phyloP scores from a whole-genome alignment of 441 rosid species.

The Dalechampia spathulata region DNA sequence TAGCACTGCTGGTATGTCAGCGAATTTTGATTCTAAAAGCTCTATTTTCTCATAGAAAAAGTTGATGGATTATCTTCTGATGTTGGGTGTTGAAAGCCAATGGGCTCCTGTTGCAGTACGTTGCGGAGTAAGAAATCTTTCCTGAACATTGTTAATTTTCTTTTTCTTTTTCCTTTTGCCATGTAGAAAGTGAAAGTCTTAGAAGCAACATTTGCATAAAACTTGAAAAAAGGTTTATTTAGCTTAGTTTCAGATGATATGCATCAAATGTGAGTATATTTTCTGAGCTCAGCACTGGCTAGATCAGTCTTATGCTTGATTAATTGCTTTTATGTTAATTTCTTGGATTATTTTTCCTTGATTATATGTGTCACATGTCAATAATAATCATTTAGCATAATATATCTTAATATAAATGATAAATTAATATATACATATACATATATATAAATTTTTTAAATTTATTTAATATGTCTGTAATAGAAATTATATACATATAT shows the following conservation, averaged over 20 bases:
- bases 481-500: too few relatives aligned
- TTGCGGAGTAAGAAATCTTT: slow-evolving; percentile 53
- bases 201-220: slow-evolving; percentile 1
- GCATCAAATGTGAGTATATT: background rate
- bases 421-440: too few relatives aligned
- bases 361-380: too few relatives aligned
- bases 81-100: slow-evolving; percentile 92
- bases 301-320: background rate
- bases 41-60: slow-evolving; percentile 49
- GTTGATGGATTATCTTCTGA: slow-evolving; percentile 69
- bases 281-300: background rate
- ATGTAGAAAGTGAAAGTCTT: background rate
- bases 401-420: too few relatives aligned
- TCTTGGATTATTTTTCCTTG: background rate
- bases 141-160: background rate
- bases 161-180: slow-evolving; percentile 1
- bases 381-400: too few relatives aligned
- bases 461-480: too few relatives aligned
- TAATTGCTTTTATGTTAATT: background rate
- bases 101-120: slow-evolving; percentile 95
- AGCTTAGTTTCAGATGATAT: slow-evolving; percentile 1
- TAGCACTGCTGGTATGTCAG: background rate
- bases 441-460: too few relatives aligned
- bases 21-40: slow-evolving; percentile 20
- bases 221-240: background rate